phyloP scores from a whole-genome alignment of 1,284 basidiomycete genomes.

The Clitocybe nebularis region DNA sequence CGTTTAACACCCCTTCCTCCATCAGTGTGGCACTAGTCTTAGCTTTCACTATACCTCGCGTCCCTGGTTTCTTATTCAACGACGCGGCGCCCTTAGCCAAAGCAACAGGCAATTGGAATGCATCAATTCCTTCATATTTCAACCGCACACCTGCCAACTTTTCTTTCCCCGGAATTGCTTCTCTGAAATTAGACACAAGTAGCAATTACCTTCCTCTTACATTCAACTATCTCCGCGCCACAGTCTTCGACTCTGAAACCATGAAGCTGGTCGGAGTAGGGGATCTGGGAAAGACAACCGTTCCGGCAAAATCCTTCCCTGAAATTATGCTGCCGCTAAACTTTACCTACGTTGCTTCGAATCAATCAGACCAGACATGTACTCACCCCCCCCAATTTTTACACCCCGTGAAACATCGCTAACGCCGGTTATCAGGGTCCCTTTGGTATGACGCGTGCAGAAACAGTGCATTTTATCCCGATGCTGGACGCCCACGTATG shows the following conservation, averaged over 20 bases:
- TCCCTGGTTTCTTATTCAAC: slow-evolving; percentile 68
- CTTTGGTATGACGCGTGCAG: slow-evolving; percentile 80
- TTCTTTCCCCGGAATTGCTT: slow-evolving; percentile 72
- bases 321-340: slow-evolving; percentile 69
- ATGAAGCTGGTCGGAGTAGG: slow-evolving; percentile 63
- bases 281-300: slow-evolving; percentile 46
- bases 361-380: slow-evolving; percentile 81
- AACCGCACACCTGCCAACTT: slow-evolving; percentile 79
- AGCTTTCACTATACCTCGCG: slow-evolving; percentile 76
- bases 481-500: slow-evolving; percentile 61
- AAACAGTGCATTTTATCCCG: slow-evolving; percentile 47
- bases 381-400: slow-evolving; percentile 23
- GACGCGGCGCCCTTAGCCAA: slow-evolving; percentile 49
- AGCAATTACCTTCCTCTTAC: slow-evolving; percentile 72
- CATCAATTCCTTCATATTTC: slow-evolving; percentile 57
- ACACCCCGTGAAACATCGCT: slow-evolving; percentile 2
- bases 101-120: slow-evolving; percentile 53
- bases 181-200: slow-evolving; percentile 70
- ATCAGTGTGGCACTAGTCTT: slow-evolving; percentile 66
- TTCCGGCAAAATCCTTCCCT: slow-evolving; percentile 63
- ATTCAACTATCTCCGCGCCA: slow-evolving; percentile 62
- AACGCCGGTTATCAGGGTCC: slow-evolving; percentile 43
- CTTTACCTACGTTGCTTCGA: slow-evolving; percentile 79
- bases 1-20: too few species aligned
- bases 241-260: slow-evolving; percentile 64